These are phyloP conservation scores for Dothideomycetes sp. DNA, from an alignment of 2,329 filamentous ascomycete species.

Conservation along the genomic window DNA sequence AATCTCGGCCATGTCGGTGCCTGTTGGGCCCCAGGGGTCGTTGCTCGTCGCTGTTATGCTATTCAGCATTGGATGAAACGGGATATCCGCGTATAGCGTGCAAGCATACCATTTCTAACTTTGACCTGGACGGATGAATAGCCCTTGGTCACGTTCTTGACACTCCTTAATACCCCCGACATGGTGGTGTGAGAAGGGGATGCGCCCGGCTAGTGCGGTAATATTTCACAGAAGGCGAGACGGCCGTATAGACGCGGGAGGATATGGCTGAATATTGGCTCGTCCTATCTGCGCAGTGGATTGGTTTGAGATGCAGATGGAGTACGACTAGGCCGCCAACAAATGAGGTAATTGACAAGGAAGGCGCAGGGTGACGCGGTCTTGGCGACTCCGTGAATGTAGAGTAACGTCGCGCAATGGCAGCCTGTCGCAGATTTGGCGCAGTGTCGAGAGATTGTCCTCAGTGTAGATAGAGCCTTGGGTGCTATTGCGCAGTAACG, in stretches of 20 bases:
- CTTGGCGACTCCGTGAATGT: no score
- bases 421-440: no score
- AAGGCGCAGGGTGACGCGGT: no score
- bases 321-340: no score
- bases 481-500: no score
- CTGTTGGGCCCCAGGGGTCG: constrained; percentile 95
- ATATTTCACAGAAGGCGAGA: background rate
- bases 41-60: constrained; percentile 78
- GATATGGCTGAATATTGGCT: no score
- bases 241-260: background rate
- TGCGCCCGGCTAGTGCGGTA: background rate
- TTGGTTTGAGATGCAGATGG: no score
- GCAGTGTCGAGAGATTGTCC: no score
- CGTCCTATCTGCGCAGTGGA: no score
- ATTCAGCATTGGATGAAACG: constrained; percentile 1
- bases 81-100: constrained; percentile 15
- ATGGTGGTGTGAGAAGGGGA: constrained; percentile 39
- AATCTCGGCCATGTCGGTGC: constrained; percentile 97
- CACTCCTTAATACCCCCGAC: constrained; percentile 94
- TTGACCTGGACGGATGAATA: constrained; percentile 96
- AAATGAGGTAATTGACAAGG: no score
- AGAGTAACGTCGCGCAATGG: no score
- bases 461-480: no score
- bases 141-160: constrained; percentile 99
- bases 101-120: constrained; percentile 88